Conservation (phyloP, 2,329 filamentous ascomycete genomes). For the Beauveria sp. region DNA sequence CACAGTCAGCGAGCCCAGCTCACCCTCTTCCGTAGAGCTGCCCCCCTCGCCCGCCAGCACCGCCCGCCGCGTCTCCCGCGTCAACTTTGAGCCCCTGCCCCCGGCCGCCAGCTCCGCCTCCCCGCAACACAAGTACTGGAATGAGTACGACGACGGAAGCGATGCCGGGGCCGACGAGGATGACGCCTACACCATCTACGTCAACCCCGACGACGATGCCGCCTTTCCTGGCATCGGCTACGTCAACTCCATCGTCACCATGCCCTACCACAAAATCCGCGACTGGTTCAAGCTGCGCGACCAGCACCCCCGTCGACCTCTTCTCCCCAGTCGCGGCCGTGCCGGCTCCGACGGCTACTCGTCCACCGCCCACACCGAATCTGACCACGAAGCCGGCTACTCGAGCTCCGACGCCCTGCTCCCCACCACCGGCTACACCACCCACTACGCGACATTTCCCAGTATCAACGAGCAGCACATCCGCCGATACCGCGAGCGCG, state of each 20-base stretch:
- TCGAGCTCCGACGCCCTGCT: slow-evolving; percentile 44
- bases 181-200: slow-evolving; percentile 62
- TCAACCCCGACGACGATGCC: slow-evolving; percentile 58
- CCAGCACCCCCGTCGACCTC: slow-evolving; percentile 21
- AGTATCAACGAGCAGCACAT: slow-evolving; percentile 44
- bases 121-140: slow-evolving; percentile 59
- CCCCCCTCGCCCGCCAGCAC: slow-evolving; percentile 14
- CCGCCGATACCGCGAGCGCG: slow-evolving; percentile 42
- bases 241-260: slow-evolving; percentile 43
- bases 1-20: slow-evolving; percentile 30
- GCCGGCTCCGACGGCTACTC: slow-evolving; percentile 24
- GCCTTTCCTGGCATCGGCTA: slow-evolving; percentile 57
- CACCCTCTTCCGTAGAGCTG: slow-evolving; percentile 25
- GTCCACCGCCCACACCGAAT: slow-evolving; percentile 28
- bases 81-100: slow-evolving; percentile 25
- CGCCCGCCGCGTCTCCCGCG: slow-evolving; percentile 15
- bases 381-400: slow-evolving; percentile 42
- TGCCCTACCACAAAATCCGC: slow-evolving; percentile 44
- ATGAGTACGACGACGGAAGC: slow-evolving; percentile 78
- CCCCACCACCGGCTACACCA: slow-evolving; percentile 41
- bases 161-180: slow-evolving; percentile 49
- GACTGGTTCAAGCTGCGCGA: slow-evolving; percentile 37
- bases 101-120: slow-evolving; percentile 20
- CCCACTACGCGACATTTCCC: slow-evolving; percentile 47
- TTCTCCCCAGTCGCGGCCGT: slow-evolving; percentile 18